Percentiles rank a stretch among this genome's conserved stretches.
Evolutionary conservation across 106 monocot species (phyloP).

Genomic region (Allium sativum): DNA sequence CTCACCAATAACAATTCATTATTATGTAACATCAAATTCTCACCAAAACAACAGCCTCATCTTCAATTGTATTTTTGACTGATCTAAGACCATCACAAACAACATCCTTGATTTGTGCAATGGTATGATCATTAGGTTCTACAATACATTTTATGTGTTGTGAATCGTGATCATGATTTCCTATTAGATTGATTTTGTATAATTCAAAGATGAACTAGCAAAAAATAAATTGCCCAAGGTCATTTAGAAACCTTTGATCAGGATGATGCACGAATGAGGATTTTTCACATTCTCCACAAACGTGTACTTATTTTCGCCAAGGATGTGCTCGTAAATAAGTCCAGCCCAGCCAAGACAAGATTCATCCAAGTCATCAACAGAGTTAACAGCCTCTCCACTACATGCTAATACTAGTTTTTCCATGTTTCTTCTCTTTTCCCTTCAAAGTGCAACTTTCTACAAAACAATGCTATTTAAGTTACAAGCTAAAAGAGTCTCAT

Average conservation of each 20-base stretch:
- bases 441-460: constrained; percentile 82
- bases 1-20: background rate
- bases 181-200: background rate
- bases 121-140: constrained; percentile 99
- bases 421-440: constrained; percentile 99
- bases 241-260: constrained; percentile 71
- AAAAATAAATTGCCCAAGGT: background rate
- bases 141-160: constrained; percentile 4
- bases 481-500: background rate
- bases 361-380: constrained; percentile 76
- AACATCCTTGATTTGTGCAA: constrained; percentile 99
- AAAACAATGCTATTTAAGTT: background rate
- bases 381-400: constrained; percentile 93
- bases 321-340: constrained; percentile 89
- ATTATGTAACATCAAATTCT: constrained; percentile 7
- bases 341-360: constrained; percentile 95
- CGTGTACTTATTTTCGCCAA: constrained; percentile 95
- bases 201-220: too few relatives aligned
- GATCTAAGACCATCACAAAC: constrained; percentile 95
- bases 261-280: constrained; percentile 83
- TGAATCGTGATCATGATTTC: background rate
- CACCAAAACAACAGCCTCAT: constrained; percentile 87
- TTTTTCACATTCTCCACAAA: constrained; percentile 97
- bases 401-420: constrained; percentile 88
- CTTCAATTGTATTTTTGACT: constrained; percentile 93